These are phyloP conservation scores for Brachypodium distachyon DNA, from an alignment of 202 grass and related monocot genomes.

Conservation along the genomic window DNA sequence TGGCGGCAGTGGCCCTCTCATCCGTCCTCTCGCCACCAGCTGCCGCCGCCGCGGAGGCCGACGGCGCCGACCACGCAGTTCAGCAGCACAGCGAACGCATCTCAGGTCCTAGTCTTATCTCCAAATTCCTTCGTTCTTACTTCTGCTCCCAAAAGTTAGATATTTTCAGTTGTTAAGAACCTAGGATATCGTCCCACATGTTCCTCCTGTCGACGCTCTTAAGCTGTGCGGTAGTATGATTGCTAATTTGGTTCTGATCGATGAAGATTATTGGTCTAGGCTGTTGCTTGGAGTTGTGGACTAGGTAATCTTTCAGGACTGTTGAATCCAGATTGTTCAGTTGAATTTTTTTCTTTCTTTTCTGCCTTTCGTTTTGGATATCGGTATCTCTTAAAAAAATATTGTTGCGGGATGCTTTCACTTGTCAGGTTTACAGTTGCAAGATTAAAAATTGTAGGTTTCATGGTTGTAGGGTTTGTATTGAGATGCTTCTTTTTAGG, in stretches of 20 bases:
- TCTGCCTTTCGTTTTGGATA: background rate
- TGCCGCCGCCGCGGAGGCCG: background rate
- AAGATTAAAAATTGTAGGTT: conserved; percentile 10
- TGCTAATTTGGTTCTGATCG: background rate
- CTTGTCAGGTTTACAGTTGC: background rate
- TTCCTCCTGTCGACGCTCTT: background rate
- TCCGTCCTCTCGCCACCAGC: background rate
- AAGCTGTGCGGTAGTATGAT: background rate
- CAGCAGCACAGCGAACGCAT: conserved; percentile 57
- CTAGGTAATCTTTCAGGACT: background rate
- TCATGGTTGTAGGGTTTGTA: background rate
- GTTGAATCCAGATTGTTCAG: conserved; percentile 1
- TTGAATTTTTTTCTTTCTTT: background rate
- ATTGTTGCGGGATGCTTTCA: background rate
- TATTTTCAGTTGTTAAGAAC: background rate
- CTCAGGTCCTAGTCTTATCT: conserved; percentile 27
- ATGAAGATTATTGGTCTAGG: background rate
- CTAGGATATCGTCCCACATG: background rate
- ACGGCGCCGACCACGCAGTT: conserved; percentile 13
- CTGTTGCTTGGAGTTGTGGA: background rate
- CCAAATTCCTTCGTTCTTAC: background rate
- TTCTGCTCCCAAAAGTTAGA: background rate
- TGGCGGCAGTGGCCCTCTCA: conserved; percentile 11
- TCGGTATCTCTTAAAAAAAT: no score
- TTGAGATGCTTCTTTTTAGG: background rate